These are phyloP conservation scores for Calocera viscosa DNA, from an alignment of 768 basidiomycete genomes.

Conservation along the genomic window DNA sequence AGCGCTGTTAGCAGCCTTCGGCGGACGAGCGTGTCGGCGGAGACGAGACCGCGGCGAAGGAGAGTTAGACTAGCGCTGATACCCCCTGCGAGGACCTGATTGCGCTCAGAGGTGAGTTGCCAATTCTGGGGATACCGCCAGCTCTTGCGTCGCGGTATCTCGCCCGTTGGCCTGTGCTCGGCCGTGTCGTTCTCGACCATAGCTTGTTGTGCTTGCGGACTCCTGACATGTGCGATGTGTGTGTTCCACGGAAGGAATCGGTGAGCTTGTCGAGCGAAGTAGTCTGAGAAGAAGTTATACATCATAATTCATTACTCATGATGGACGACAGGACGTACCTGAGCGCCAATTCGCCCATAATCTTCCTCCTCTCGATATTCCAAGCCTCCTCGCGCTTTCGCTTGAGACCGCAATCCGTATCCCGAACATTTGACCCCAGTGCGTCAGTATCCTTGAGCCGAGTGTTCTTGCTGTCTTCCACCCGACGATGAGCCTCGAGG, in stretches of 20 bases:
- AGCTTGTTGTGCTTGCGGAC: conserved; percentile 38
- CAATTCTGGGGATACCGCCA: conserved; percentile 62
- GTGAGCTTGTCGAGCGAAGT: conserved; percentile 32
- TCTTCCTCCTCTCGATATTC: background rate
- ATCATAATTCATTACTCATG: background rate
- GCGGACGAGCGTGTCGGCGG: conserved; percentile 63
- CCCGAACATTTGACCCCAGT: background rate
- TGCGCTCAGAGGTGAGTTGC: conserved; percentile 54
- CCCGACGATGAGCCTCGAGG: background rate
- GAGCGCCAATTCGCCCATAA: conserved; percentile 15
- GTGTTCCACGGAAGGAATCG: conserved; percentile 35
- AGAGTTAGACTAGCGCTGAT: conserved; percentile 69
- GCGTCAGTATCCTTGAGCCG: conserved; percentile 1
- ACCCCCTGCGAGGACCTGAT: conserved; percentile 40
- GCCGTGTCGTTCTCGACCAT: conserved; percentile 25
- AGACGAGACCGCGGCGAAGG: conserved; percentile 54
- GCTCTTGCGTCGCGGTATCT: conserved; percentile 61
- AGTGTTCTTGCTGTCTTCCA: background rate
- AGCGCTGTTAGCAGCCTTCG: conserved; percentile 86
- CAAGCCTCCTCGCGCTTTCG: conserved; percentile 5
- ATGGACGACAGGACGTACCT: background rate
- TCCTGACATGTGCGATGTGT: conserved; percentile 35
- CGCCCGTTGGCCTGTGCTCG: conserved; percentile 50
- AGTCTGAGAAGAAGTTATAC: conserved; percentile 27
- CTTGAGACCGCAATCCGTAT: background rate